These are phyloP conservation scores for Leccinum rimulosum DNA, from an alignment of 768 basidiomycete species.

Conservation along the genomic window DNA sequence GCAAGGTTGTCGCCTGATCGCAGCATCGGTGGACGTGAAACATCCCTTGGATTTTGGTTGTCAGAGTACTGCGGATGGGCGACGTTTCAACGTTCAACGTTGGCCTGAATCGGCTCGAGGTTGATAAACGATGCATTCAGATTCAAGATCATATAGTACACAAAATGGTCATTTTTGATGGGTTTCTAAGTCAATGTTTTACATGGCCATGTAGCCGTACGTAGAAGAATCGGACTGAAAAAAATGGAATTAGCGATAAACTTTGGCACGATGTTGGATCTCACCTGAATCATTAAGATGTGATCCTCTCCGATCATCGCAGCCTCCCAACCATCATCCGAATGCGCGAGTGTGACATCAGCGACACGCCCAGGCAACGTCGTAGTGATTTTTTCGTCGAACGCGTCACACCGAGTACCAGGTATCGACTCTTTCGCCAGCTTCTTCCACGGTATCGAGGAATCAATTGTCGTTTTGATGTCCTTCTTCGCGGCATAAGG, in stretches of 20 bases:
- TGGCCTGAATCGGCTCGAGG: background rate
- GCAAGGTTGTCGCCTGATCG: too few species aligned
- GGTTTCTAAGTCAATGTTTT: background rate
- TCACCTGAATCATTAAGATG: conserved; percentile 34
- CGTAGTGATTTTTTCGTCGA: conserved; percentile 26
- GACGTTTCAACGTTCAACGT: background rate
- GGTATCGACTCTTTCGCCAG: conserved; percentile 14
- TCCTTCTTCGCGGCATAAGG: conserved; percentile 19
- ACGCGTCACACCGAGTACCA: conserved; percentile 13
- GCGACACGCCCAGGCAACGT: conserved; percentile 29
- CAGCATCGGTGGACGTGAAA: background rate
- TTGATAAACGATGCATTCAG: background rate
- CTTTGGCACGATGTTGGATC: background rate
- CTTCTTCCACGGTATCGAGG: conserved; percentile 15
- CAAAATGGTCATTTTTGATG: background rate
- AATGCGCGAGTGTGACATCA: conserved; percentile 11
- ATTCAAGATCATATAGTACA: background rate
- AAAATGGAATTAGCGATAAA: background rate
- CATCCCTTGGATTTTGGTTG: background rate
- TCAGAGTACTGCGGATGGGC: background rate
- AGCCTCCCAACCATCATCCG: conserved; percentile 26
- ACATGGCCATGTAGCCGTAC: conserved; percentile 32
- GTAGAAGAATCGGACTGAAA: conserved; percentile 10
- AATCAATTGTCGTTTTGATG: conserved; percentile 7
- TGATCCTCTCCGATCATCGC: conserved; percentile 38